These are phyloP conservation scores for Moniliophthora roreri DNA, from an alignment of 1,284 basidiomycete species.

Conservation along the genomic window DNA sequence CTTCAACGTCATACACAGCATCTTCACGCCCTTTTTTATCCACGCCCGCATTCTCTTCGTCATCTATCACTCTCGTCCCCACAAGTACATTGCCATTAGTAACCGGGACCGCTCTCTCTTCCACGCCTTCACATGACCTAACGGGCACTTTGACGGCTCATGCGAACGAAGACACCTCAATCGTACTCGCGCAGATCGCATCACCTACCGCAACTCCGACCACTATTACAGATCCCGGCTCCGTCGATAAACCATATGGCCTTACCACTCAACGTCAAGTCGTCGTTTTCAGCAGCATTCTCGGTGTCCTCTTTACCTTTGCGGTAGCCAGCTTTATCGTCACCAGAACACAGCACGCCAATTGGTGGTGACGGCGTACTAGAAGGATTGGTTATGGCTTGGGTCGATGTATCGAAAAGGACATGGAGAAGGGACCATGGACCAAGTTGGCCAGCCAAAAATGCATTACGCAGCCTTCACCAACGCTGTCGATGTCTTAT, in stretches of 20 bases:
- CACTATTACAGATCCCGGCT: not conserved
- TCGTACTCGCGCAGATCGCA: not conserved
- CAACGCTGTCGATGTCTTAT: too few relatives aligned
- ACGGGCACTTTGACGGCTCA: not conserved
- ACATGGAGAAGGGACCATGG: slow-evolving; percentile 4
- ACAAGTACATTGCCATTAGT: too few relatives aligned
- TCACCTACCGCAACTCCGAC: not conserved
- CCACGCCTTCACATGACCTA: too few relatives aligned
- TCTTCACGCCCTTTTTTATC: too few relatives aligned
- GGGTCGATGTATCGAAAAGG: slow-evolving; percentile 1
- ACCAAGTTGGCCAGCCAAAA: not conserved
- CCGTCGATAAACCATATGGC: not conserved
- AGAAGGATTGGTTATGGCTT: not conserved
- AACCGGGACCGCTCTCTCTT: too few relatives aligned
- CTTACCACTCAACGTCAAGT: not conserved
- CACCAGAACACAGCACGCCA: not conserved
- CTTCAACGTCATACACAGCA: too few relatives aligned
- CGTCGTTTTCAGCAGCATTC: not conserved
- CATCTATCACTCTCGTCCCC: too few relatives aligned
- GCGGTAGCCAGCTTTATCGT: not conserved
- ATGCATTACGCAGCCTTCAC: too few relatives aligned
- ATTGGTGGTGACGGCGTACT: not conserved
- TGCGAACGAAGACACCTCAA: not conserved
- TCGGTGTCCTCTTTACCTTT: not conserved
- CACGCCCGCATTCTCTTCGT: too few relatives aligned